Percentiles rank a stretch among this genome's conserved stretches.
These are phyloP conservation scores for Diospyros kaki DNA, from an alignment of 148 eudicot genomes.

Conservation along the genomic window DNA sequence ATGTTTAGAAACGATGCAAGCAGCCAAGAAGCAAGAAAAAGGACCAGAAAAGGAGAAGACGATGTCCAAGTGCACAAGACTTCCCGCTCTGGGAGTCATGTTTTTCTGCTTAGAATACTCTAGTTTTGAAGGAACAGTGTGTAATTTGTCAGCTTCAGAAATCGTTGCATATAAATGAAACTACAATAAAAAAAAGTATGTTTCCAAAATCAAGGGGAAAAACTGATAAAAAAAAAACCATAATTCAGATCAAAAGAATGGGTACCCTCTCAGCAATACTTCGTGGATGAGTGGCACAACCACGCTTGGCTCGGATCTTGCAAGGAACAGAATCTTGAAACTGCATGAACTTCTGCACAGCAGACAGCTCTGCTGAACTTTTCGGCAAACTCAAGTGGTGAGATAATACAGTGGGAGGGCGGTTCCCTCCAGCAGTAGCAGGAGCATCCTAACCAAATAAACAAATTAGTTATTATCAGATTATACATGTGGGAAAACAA, in stretches of 20 bases:
- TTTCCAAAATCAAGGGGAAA: too few species aligned
- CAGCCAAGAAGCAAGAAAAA: too few species aligned
- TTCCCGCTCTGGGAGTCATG: too few species aligned
- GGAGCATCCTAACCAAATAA: conserved; percentile 32
- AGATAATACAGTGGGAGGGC: conserved; percentile 37
- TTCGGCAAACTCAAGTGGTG: conserved; percentile 79
- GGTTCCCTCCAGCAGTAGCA: conserved; percentile 19
- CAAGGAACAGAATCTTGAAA: conserved; percentile 67
- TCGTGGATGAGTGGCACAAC: conserved; percentile 96
- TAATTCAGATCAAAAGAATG: neutral
- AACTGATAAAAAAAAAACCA: too few species aligned
- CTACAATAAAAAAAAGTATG: too few species aligned
- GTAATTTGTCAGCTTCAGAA: too few species aligned
- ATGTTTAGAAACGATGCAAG: too few species aligned
- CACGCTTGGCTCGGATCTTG: conserved; percentile 77
- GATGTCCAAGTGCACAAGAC: neutral
- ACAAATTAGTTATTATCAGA: conserved; percentile 11
- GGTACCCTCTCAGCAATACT: conserved; percentile 93
- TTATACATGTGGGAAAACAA: conserved; percentile 7
- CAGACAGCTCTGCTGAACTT: conserved; percentile 42
- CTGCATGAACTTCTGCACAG: conserved; percentile 54
- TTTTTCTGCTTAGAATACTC: too few species aligned
- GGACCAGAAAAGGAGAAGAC: neutral
- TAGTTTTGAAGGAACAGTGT: too few species aligned
- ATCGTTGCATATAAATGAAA: too few species aligned